Percentiles rank a stretch among this genome's conserved stretches.
Conservation (phyloP, 352 stramenopile species). For the Bremia lactucae region DNA sequence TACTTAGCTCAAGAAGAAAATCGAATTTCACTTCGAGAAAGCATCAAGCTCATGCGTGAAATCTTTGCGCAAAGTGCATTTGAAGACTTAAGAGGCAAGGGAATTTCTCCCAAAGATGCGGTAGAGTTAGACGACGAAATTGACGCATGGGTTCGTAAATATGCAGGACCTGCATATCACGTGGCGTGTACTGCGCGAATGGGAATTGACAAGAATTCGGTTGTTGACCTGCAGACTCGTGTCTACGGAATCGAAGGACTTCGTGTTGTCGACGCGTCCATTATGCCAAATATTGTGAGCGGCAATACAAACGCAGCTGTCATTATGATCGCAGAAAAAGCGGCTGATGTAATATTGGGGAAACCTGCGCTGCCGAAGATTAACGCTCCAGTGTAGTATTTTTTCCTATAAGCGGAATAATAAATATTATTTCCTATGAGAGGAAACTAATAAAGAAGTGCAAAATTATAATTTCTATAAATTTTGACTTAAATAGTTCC, state of each 20-base stretch:
- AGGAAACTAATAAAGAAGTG: conserved; percentile 4
- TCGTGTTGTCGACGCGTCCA: conserved; percentile 85
- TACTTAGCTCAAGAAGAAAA: conserved; percentile 68
- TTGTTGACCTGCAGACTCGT: conserved; percentile 75
- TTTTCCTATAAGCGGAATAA: conserved; percentile 32
- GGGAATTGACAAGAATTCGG: conserved; percentile 56
- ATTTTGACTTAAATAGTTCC: not conserved
- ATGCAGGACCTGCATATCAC: conserved; percentile 75
- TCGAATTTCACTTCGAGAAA: conserved; percentile 51
- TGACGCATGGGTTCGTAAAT: conserved; percentile 67
- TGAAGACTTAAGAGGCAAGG: conserved; percentile 57
- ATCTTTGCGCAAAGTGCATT: conserved; percentile 80
- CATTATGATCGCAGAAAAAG: conserved; percentile 89
- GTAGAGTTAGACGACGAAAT: conserved; percentile 56
- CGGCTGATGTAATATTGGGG: conserved; percentile 82
- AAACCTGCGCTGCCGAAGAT: conserved; percentile 48
- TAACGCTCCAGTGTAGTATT: conserved; percentile 57
- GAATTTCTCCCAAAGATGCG: conserved; percentile 44
- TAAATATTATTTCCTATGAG: conserved; percentile 54
- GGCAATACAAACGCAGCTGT: conserved; percentile 89
- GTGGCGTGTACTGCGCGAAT: conserved; percentile 82
- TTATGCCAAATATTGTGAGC: conserved; percentile 90
- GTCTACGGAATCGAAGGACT: conserved; percentile 83
- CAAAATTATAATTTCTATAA: not conserved
- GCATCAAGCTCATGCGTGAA: conserved; percentile 62